Percentiles rank a stretch among this genome's conserved stretches.
Conservation (phyloP, 768 basidiomycete genomes). For the Sutorius australiensis region DNA sequence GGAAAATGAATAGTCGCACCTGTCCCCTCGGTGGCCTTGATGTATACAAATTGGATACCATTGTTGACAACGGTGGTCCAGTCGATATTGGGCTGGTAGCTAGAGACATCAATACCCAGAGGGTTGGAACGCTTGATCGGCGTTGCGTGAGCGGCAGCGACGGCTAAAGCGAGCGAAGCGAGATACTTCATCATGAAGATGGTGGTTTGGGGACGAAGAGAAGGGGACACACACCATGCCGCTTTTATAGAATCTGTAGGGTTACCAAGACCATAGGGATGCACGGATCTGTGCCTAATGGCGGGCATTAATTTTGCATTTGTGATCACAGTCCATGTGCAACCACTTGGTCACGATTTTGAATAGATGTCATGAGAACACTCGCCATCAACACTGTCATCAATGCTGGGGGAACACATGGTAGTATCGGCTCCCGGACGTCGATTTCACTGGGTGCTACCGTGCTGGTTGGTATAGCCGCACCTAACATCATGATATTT, state of each 20-base stretch:
- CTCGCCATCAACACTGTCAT: too few relatives aligned
- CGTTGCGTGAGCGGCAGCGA: constrained; percentile 13
- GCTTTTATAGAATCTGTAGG: constrained; percentile 11
- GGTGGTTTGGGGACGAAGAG: not conserved
- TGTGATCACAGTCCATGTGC: constrained; percentile 14
- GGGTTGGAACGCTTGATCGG: constrained; percentile 35
- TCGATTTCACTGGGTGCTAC: too few relatives aligned
- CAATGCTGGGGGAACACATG: not conserved
- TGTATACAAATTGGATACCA: constrained; percentile 54
- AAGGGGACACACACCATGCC: not conserved
- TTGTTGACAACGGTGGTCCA: constrained; percentile 50
- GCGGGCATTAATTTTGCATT: not conserved
- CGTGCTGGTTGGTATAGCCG: not conserved
- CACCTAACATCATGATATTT: not conserved
- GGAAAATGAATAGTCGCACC: constrained; percentile 28
- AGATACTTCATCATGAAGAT: constrained; percentile 20
- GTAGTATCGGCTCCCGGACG: not conserved
- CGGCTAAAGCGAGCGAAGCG: constrained; percentile 12
- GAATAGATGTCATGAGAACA: constrained; percentile 6
- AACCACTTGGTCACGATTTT: not conserved
- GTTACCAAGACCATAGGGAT: not conserved
- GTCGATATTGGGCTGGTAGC: constrained; percentile 45
- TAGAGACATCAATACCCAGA: constrained; percentile 54
- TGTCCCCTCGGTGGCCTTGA: constrained; percentile 68
- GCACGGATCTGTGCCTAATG: not conserved